phyloP scores from a whole-genome alignment of 2,329 filamentous ascomycete species.

The Zelopaecilomyces penicillatus region DNA sequence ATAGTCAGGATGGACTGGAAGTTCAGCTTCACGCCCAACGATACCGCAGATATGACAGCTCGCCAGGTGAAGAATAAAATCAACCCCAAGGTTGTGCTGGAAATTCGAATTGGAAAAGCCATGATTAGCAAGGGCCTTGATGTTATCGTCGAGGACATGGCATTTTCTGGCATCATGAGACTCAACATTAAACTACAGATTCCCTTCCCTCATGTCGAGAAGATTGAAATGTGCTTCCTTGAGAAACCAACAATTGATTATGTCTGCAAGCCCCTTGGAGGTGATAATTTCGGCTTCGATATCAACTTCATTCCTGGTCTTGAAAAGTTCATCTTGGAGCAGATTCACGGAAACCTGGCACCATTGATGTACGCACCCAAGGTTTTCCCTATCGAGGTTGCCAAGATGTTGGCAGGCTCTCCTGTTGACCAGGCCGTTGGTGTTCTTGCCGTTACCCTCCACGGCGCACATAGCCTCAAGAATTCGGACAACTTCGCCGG shows the following conservation, averaged over 20 bases:
- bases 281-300: slow-evolving; percentile 91
- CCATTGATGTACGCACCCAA: slow-evolving; percentile 99
- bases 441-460: slow-evolving; percentile 82
- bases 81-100: slow-evolving; percentile 92
- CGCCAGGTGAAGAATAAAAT: slow-evolving; percentile 90
- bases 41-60: slow-evolving; percentile 82
- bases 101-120: slow-evolving; percentile 90
- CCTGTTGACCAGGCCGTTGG: slow-evolving; percentile 94
- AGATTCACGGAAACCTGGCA: slow-evolving; percentile 85
- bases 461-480: slow-evolving; percentile 86
- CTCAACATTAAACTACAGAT: slow-evolving; percentile 97
- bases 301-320: slow-evolving; percentile 98
- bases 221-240: slow-evolving; percentile 89
- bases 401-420: slow-evolving; percentile 93
- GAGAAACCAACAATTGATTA: slow-evolving; percentile 88
- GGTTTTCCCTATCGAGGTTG: slow-evolving; percentile 95
- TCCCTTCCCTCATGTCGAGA: slow-evolving; percentile 90
- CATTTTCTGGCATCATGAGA: slow-evolving; percentile 90
- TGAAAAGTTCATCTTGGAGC: slow-evolving; percentile 87
- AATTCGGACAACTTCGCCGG: slow-evolving; percentile 91
- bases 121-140: slow-evolving; percentile 96
- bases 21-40: slow-evolving; percentile 97
- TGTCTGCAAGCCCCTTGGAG: slow-evolving; percentile 93
- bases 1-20: slow-evolving; percentile 99
- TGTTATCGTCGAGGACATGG: slow-evolving; percentile 96